Percentiles rank a stretch among this genome's conserved stretches.
These are phyloP conservation scores for Trichosporon sp. DNA, from an alignment of 1,284 basidiomycete genomes.

Conservation along the genomic window DNA sequence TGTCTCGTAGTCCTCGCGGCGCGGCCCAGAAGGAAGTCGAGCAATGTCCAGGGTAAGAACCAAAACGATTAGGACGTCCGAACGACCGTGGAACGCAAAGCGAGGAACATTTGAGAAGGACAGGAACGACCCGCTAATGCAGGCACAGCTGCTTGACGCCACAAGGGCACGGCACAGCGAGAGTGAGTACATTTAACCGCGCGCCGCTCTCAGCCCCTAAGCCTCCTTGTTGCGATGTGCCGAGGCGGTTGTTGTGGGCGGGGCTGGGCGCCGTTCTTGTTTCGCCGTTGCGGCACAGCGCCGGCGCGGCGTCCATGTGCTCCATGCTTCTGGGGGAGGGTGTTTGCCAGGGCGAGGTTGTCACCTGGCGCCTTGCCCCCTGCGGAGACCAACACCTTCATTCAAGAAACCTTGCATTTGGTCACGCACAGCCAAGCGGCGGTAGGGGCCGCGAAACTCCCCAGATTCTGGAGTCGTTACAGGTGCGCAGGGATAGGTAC, in stretches of 20 bases:
- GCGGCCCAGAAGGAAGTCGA: background rate
- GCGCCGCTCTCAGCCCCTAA: background rate
- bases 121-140: background rate
- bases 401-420: background rate
- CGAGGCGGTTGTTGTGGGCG: too few species aligned
- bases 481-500: background rate
- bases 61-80: background rate
- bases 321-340: background rate
- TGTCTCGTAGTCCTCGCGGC: background rate
- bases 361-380: background rate
- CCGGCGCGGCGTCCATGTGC: background rate
- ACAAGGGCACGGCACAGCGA: background rate
- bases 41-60: background rate
- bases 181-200: background rate
- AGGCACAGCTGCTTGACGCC: background rate
- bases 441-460: background rate
- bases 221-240: background rate
- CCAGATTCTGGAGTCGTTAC: background rate
- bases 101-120: background rate
- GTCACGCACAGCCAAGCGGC: background rate
- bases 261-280: background rate
- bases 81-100: background rate
- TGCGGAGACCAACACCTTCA: background rate
- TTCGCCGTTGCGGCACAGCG: background rate
- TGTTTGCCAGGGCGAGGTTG: background rate